phyloP scores from a whole-genome alignment of 1,284 basidiomycete genomes.

The Rhodotorula sp. region DNA sequence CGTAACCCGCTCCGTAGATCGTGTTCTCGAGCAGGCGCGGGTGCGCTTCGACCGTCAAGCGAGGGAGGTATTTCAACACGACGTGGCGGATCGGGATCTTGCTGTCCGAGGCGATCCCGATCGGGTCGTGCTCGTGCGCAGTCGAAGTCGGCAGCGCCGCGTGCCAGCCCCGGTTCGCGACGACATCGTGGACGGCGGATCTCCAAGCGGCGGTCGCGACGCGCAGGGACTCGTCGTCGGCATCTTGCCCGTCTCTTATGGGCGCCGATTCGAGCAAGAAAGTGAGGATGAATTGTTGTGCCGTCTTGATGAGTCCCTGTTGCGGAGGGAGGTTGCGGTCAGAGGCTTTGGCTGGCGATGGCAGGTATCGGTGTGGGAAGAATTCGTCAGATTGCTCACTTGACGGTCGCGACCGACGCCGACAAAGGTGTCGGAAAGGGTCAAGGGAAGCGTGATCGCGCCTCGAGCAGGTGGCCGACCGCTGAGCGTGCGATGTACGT shows the following conservation, averaged over 20 bases:
- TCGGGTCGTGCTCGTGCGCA: not conserved
- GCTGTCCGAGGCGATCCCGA: conserved; percentile 19
- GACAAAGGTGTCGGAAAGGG: conserved; percentile 32
- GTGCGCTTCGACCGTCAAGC: conserved; percentile 26
- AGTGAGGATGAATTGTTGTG: conserved; percentile 68
- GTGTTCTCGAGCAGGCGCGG: conserved; percentile 46
- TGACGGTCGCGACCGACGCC: conserved; percentile 32
- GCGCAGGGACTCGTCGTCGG: not conserved
- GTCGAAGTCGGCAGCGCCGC: not conserved
- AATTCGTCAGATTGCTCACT: not conserved
- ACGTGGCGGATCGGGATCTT: conserved; percentile 18
- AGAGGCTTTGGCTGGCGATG: not conserved
- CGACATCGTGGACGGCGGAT: conserved; percentile 20
- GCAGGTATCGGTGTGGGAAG: rapidly evolving
- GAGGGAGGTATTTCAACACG: conserved; percentile 40
- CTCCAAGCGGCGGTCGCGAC: conserved; percentile 17
- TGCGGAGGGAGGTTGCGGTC: too few relatives aligned
- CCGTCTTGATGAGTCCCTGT: conserved; percentile 59
- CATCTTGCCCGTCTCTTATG: too few relatives aligned
- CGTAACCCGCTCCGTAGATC: conserved; percentile 75
- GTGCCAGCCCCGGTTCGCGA: conserved; percentile 20
- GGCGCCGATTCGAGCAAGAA: conserved; percentile 62
- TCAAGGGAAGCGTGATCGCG: conserved; percentile 45
- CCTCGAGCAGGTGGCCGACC: conserved; percentile 53
- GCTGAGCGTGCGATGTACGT: conserved; percentile 52